Evolutionary conservation across 495 filamentous ascomycete species (phyloP).

Genomic region (Annulohypoxylon moriforme): DNA sequence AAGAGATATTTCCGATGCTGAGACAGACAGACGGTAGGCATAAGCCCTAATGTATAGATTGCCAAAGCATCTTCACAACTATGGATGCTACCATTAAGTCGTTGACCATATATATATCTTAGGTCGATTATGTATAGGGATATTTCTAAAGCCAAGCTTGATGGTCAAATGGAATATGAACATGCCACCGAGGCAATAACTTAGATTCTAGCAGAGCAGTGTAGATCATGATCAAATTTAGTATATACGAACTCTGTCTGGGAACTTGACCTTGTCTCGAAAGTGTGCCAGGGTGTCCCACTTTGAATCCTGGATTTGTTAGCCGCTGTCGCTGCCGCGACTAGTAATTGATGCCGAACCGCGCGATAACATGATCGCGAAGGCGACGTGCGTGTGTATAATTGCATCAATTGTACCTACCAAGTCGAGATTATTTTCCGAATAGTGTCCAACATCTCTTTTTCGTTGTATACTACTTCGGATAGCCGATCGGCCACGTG

Average conservation of each 20-base stretch:
- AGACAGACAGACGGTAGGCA: conserved; percentile 47
- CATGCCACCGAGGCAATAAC: not conserved
- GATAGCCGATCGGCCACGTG: not conserved
- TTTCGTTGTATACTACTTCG: not conserved
- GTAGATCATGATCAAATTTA: conserved; percentile 15
- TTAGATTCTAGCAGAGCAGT: conserved; percentile 8
- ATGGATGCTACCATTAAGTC: not conserved
- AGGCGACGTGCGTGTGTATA: not conserved
- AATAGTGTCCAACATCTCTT: not conserved
- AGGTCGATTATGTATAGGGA: conserved; percentile 6
- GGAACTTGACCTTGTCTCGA: not conserved
- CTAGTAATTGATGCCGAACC: not conserved
- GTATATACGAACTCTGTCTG: conserved; percentile 7
- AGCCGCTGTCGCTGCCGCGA: too few relatives aligned
- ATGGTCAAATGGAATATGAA: conserved; percentile 1
- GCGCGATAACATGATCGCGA: not conserved
- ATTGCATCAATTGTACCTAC: not conserved
- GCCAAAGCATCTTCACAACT: not conserved
- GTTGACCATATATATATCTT: conserved; percentile 12
- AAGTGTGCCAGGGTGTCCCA: not conserved
- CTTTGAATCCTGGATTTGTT: not conserved
- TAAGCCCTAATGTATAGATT: conserved; percentile 21
- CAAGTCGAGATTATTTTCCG: not conserved
- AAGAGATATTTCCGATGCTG: conserved; percentile 82
- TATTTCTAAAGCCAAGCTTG: not conserved